Evolutionary conservation across 352 stramenopile genomes (phyloP), one percentile per base, ranked within the genome.

Genomic region (Phytophthora constricta): DNA sequence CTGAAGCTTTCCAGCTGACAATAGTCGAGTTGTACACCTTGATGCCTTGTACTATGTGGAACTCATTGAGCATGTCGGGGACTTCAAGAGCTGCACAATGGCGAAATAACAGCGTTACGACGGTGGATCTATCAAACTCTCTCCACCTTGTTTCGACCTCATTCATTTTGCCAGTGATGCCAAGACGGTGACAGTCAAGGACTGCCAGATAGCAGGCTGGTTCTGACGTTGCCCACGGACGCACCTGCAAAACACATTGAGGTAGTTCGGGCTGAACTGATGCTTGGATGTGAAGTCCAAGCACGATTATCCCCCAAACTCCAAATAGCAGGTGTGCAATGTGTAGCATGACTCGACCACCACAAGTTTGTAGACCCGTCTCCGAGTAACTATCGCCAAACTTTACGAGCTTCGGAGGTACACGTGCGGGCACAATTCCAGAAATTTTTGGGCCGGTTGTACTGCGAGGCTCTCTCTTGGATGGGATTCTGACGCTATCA

Each of bases 11-110:
- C 76, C 72, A 84, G 13, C 62, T 53, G 14, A 39, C 19, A 23
- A 84, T 55, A 9, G 72, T 78, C n/a, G 65, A 75, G 43, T 84
- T 82, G 55, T 68, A 68, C 19, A 62, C 51, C 17, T 68, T 68
- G 23, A 68, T 68, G 2, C 60, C 60, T 48, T 42, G 61, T 2
- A 52, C 61, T 1, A 57, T 22, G 41, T 68, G 60, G 37, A 68
- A 68, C 47, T 58, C 64, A 53, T 19, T 67, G 46, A 56, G 72
- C 22, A 17, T 23, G 13, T 57, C 60, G 2, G 60, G 60, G 70
- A 84, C 45, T 46, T 72, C 64, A 0, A 84, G 26, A 0, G 50
- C 16, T 20, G 61, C 5, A 45, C 70, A 84, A 47, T 84, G 66
- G n/a, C 62, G 58, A 31, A 84, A 58, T n/a, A 74, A 49, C 4